Base-by-base conservation (phyloP, 106 monocot genomes). In the Platanthera guangdongensis region DNA sequence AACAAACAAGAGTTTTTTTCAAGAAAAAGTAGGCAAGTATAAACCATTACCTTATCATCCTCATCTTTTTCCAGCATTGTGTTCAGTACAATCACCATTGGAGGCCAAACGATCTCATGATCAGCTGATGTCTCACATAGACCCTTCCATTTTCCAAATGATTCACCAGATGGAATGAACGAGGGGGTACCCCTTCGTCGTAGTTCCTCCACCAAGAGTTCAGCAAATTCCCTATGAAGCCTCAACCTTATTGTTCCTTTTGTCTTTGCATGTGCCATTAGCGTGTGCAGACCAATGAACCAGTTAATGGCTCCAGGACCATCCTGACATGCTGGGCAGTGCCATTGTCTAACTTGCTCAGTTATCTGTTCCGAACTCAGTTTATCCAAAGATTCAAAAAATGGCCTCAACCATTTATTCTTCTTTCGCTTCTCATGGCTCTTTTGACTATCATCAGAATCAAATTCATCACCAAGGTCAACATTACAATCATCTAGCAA, bases 281-380 rank as follows among this genome's bases (percentile, higher is more conserved):
- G 67, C 59, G 95, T 85, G 77, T 86, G 88, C 19, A 95, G 68
- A 32, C 95, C 95, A 71, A 80, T 90, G 83, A 85, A 95, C 95
- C 95, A 95, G 12, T 90, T 85, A 78, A 92, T 95, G 49, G 92
- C 90, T 75, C 92, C 92, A n/a, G 95, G 95, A 15, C 92, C 95
- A 77, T 83, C 79, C 71, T 85, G 84, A 75, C 95, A 95, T 13
- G 90, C 95, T 2, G 95, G 86, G 74, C 95, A 95, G 72, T 95
- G 95, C 92, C 92, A 95, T 60, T 85, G 92, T 78, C 95, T 86
- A 71, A 84, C 79, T 51, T 69, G 75, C 71, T 90, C 92, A 73
- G 76, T 83, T 81, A 95, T 85, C 65, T 92, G 77, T n/a, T 92
- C 84, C 60, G 80, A 77, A 9, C 64, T 86, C 51, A 92, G 82